phyloP scores from a whole-genome alignment of 495 filamentous ascomycete species.

The Cairneyella variabilis region DNA sequence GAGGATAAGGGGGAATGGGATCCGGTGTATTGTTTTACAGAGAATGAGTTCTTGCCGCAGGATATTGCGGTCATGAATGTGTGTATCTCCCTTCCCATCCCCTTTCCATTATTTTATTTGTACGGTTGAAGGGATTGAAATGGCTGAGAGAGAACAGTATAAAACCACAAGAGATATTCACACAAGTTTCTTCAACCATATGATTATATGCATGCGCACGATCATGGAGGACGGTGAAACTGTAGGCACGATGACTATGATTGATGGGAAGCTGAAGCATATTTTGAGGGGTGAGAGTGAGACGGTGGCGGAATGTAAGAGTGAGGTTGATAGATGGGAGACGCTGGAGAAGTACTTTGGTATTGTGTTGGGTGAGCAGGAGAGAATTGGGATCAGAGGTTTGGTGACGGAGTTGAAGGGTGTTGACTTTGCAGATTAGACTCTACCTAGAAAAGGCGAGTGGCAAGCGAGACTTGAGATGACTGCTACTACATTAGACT shows the following conservation, averaged over 20 bases:
- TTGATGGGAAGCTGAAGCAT: constrained; percentile 51
- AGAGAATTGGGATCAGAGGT: constrained; percentile 50
- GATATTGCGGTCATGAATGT: constrained; percentile 59
- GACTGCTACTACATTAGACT: no score
- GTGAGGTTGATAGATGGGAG: constrained; percentile 45
- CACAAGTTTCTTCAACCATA: constrained; percentile 38
- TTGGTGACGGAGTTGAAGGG: constrained; percentile 39
- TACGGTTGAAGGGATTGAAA: no score
- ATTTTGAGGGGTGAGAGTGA: constrained; percentile 45
- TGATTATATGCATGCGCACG: constrained; percentile 32
- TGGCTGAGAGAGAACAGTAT: no score
- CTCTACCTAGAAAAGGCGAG: no score
- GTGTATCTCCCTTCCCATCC: no score
- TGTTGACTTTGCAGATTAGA: no score
- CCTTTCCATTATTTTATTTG: no score
- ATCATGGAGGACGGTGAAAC: constrained; percentile 42
- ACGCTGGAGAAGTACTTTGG: constrained; percentile 55
- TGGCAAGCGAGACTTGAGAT: no score
- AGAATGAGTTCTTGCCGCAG: constrained; percentile 36
- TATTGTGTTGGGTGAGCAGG: constrained; percentile 45
- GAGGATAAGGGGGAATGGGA: constrained; percentile 22
- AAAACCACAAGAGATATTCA: constrained; percentile 31
- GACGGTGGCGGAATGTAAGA: constrained; percentile 40
- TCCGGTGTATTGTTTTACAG: constrained; percentile 37
- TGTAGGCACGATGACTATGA: constrained; percentile 53